A percentile compares a stretch with the other conserved stretches of the same genome.
These are phyloP conservation scores for Chamaecyparis obtusa DNA, from an alignment of 75 land plant genomes.

Conservation along the genomic window DNA sequence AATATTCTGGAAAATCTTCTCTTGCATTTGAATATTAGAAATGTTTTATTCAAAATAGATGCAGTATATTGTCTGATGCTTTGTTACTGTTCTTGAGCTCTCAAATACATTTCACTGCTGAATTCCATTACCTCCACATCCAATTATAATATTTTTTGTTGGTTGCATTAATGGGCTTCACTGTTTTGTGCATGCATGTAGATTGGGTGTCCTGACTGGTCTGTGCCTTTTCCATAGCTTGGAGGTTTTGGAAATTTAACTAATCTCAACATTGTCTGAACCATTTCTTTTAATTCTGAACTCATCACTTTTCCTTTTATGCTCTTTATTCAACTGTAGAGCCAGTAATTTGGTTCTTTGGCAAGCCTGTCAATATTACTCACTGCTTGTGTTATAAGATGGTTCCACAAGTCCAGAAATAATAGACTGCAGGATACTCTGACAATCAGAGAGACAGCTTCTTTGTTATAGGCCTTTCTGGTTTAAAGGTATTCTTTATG, in stretches of 20 bases:
- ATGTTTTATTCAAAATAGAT: not conserved
- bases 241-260: not conserved
- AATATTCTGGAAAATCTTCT: too few relatives aligned
- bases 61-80: not conserved
- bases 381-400: not conserved
- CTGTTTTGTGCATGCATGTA: not conserved
- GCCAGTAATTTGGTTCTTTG: not conserved
- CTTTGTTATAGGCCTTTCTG: not conserved
- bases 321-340: not conserved
- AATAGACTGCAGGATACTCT: not conserved
- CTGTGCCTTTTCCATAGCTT: not conserved
- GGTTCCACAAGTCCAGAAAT: not conserved
- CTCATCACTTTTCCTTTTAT: not conserved
- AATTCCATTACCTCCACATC: not conserved
- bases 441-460: not conserved
- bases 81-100: not conserved
- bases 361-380: not conserved
- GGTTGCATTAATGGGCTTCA: not conserved
- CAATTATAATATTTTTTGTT: not conserved
- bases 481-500: not conserved
- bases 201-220: not conserved
- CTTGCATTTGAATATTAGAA: too few relatives aligned
- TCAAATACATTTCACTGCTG: not conserved
- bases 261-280: not conserved
- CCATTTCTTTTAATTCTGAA: not conserved